Conservation (phyloP, 2,329 filamentous ascomycete species). For the Apiospora marii region DNA sequence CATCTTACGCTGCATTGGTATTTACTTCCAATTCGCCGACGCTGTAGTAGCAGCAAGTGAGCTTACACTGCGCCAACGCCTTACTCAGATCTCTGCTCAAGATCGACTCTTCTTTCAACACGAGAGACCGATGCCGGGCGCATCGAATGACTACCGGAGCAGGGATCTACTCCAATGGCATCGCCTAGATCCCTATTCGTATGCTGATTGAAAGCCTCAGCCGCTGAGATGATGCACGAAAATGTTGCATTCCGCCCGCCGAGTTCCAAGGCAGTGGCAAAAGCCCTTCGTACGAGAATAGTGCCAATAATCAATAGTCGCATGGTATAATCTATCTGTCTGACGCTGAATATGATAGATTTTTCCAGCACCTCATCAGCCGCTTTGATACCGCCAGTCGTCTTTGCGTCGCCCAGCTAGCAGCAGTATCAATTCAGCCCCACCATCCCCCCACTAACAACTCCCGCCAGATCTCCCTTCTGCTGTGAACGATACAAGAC, state of each 20-base stretch:
- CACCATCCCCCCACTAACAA: constrained; percentile 6
- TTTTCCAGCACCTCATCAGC: background rate
- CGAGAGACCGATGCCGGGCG: constrained; percentile 14
- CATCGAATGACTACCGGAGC: constrained; percentile 8
- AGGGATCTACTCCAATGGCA: constrained; percentile 11
- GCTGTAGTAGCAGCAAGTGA: background rate
- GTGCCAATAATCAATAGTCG: constrained; percentile 9
- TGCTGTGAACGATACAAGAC: background rate
- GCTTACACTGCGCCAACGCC: background rate
- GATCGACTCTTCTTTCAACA: background rate
- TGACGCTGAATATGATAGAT: background rate
- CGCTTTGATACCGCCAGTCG: constrained; percentile 8
- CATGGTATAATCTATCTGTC: background rate
- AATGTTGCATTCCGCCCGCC: background rate
- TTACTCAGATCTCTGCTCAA: constrained; percentile 19
- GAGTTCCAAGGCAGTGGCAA: constrained; percentile 12
- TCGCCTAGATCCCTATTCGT: background rate
- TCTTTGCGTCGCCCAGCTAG: background rate
- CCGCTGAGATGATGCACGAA: constrained; percentile 6
- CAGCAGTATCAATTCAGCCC: constrained; percentile 2
- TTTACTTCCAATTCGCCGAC: background rate
- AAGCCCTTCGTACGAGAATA: background rate
- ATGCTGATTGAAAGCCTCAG: constrained; percentile 6
- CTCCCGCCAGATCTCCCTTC: background rate
- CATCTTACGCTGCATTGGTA: background rate